Base-by-base conservation (phyloP, 2,329 filamentous ascomycete species). In the Dendrostoma leiphaemia region DNA sequence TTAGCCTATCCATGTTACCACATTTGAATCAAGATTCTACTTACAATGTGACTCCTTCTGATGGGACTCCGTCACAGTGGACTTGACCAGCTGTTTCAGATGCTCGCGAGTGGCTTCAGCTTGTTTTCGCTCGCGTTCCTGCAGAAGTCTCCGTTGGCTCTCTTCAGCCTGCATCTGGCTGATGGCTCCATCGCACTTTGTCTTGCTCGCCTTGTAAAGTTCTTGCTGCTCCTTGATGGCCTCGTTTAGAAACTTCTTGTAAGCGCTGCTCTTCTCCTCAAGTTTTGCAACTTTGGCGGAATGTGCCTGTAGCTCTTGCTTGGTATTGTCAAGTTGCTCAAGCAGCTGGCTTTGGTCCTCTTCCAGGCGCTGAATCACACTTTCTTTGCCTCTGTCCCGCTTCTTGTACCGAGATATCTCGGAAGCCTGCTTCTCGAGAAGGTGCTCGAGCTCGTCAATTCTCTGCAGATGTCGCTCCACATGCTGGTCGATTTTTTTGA, bases 141-240 rank as follows among this genome's bases (percentile, higher is more conserved):
- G 48, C 12, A 60, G 24, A 12, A 26, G 28, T n/a, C 57, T 58
- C 3, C 65, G 63, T 10, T 58, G 57, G 2, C 61, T 50, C 26
- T 65, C 65, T 21, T 74, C 68, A 9, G 64, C 59, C 17, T 63
- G 65, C 5, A 78, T 53, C 24, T 74, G 61, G 1, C 65, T 56
- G 10, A 71, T 66, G 0, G 68, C 61, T 2, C 70, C 57, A 15
- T 73, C 56, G 48, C 69, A 72, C 38, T 65, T 65, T 2, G 64
- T 49, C 38, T 65, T 69, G 8, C 69, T 66, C 35, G 65, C 64
- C 3, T 56, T 61, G 58, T 69, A 78, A 1, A 80, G 65, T 5
- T 62, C 61, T 53, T 80, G 75, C 26, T 81, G 78, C 54, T 81
- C 77, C 2, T 60, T 56, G 8, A 75, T 73, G 1, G 74, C 73